phyloP scores from a whole-genome alignment of 768 basidiomycete species.

The Fibroporia radiculosa region DNA sequence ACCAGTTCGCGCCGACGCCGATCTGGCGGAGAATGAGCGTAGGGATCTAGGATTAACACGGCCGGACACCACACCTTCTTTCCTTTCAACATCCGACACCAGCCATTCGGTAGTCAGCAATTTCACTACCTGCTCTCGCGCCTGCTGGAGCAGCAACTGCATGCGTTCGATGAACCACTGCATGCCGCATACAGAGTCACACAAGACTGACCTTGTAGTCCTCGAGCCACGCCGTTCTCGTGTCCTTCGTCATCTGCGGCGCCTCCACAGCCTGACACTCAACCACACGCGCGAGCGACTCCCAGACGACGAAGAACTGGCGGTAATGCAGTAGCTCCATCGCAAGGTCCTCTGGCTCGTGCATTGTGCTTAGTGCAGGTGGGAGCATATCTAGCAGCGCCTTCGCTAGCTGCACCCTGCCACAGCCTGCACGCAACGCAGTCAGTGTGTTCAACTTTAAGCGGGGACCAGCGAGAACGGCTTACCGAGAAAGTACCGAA shows the following conservation, averaged over 20 bases:
- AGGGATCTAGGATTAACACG: background rate
- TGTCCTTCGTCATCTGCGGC: slow-evolving; percentile 51
- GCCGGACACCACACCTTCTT: slow-evolving; percentile 29
- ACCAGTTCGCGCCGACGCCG: slow-evolving; percentile 58
- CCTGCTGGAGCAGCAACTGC: slow-evolving; percentile 55
- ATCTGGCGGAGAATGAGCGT: slow-evolving; percentile 20
- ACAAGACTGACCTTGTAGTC: slow-evolving; percentile 46
- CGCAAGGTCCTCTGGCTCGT: slow-evolving; percentile 62
- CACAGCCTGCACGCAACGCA: slow-evolving; percentile 44
- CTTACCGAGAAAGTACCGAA: slow-evolving; percentile 86
- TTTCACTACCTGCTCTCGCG: slow-evolving; percentile 57
- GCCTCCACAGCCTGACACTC: slow-evolving; percentile 53
- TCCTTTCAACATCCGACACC: slow-evolving; percentile 42
- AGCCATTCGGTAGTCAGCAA: slow-evolving; percentile 77
- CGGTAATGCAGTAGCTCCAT: slow-evolving; percentile 75
- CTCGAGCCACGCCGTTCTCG: slow-evolving; percentile 49
- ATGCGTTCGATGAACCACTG: background rate
- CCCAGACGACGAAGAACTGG: slow-evolving; percentile 75
- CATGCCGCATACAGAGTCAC: background rate
- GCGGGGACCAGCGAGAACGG: slow-evolving; percentile 1
- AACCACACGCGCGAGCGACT: slow-evolving; percentile 50
- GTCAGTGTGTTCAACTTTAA: background rate
- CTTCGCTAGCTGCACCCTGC: slow-evolving; percentile 64
- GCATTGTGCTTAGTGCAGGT: slow-evolving; percentile 49
- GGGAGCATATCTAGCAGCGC: slow-evolving; percentile 54